These are phyloP conservation scores for Ceratobasidium sp. DNA, from an alignment of 1,284 basidiomycete species.

Conservation along the genomic window DNA sequence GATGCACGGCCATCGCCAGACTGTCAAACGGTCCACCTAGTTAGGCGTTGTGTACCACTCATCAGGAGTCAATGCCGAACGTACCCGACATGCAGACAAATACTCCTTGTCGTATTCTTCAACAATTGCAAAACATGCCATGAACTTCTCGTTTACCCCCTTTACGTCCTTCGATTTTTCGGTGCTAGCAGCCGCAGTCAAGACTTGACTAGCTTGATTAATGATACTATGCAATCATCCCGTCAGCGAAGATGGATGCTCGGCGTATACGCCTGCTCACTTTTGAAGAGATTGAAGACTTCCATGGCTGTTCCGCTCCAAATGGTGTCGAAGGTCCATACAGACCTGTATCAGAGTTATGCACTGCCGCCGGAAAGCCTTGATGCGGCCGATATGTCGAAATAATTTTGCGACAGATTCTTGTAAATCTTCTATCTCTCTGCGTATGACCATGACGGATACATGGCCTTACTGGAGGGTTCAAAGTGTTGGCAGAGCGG, in stretches of 20 bases:
- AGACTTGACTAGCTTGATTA: neutral
- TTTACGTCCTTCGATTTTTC: neutral
- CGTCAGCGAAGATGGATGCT: neutral
- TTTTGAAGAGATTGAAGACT: neutral
- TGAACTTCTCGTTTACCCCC: neutral
- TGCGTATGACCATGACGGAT: neutral
- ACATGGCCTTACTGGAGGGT: too few relatives aligned
- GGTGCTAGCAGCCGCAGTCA: neutral
- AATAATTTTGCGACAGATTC: neutral
- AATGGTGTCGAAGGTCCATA: neutral
- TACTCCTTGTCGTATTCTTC: neutral
- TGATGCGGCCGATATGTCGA: neutral
- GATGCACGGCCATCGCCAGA: too few relatives aligned
- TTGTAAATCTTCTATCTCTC: neutral
- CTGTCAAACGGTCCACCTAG: too few relatives aligned
- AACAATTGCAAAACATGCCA: neutral
- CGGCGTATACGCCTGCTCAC: neutral
- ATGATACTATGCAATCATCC: neutral
- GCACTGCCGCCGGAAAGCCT: neutral
- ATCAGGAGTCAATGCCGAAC: neutral
- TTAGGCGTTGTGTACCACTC: too few relatives aligned
- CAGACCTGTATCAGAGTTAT: neutral
- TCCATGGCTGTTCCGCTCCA: neutral
- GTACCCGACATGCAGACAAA: neutral
- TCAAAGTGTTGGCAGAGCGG: too few relatives aligned